Percentiles rank a stretch among this genome's conserved stretches.
These are phyloP conservation scores for Blastocystis hominis DNA, from an alignment of 352 stramenopile genomes.

Conservation along the genomic window DNA sequence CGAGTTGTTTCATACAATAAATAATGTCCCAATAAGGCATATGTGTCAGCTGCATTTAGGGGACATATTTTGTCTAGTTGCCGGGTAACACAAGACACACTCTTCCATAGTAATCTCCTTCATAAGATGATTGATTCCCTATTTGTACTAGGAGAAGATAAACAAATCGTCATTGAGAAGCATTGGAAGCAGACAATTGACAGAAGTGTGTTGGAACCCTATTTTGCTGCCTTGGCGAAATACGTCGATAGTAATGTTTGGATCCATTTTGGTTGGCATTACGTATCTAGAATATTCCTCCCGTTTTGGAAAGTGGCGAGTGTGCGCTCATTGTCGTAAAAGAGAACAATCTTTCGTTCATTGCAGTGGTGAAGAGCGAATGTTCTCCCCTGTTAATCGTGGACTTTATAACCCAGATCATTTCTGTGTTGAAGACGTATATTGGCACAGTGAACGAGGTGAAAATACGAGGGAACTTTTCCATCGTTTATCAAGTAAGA, in stretches of 20 bases:
- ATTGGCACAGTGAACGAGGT: neutral
- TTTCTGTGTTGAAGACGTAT: neutral
- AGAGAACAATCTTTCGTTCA: neutral
- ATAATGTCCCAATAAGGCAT: too few species aligned
- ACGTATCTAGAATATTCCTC: neutral
- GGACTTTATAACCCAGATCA: neutral
- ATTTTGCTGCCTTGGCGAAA: neutral
- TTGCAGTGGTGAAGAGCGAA: neutral
- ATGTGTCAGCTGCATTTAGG: too few species aligned
- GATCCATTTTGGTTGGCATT: neutral
- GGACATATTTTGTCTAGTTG: too few species aligned
- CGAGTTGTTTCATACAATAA: too few species aligned
- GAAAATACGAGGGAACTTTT: constrained; percentile 31
- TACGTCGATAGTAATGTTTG: neutral
- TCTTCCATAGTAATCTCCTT: too few species aligned
- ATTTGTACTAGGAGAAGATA: constrained; percentile 51
- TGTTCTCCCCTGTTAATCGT: neutral
- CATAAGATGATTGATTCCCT: constrained; percentile 50
- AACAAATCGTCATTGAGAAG: constrained; percentile 40
- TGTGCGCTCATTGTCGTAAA: neutral
- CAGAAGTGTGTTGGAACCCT: neutral
- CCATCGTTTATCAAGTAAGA: neutral
- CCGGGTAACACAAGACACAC: too few species aligned
- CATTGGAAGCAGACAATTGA: constrained; percentile 20
- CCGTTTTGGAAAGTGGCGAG: constrained; percentile 1